A percentile compares a stretch with the other conserved stretches of the same genome.
These are phyloP conservation scores for Ophiocordyceps camponoti-floridani DNA, from an alignment of 2,329 filamentous ascomycete genomes.

Conservation along the genomic window DNA sequence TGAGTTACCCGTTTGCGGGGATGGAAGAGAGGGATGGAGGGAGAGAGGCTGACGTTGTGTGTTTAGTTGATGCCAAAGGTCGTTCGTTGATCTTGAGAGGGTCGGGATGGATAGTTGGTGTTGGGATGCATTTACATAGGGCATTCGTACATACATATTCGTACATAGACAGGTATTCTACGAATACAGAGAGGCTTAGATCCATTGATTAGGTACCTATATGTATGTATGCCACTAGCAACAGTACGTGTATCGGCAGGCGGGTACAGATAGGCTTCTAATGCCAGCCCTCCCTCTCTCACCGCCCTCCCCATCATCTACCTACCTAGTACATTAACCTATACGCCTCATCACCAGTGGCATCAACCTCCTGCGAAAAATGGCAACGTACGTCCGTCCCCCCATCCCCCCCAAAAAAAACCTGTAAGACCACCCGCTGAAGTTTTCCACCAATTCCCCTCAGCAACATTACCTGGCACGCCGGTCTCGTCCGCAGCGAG, in stretches of 20 bases:
- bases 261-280: too few relatives aligned
- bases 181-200: too few relatives aligned
- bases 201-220: too few relatives aligned
- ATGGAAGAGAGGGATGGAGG: too few relatives aligned
- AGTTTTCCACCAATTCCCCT: too few relatives aligned
- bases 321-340: too few relatives aligned
- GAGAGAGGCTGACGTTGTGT: not conserved
- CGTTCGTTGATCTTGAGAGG: not conserved
- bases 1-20: slow-evolving; percentile 19
- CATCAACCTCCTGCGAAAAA: not conserved
- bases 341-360: too few relatives aligned
- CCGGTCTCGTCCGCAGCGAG: slow-evolving; percentile 61
- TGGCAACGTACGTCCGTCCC: slow-evolving; percentile 6
- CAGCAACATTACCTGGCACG: slow-evolving; percentile 86
- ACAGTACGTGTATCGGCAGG: too few relatives aligned
- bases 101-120: too few relatives aligned
- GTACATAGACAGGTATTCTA: not conserved
- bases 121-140: not conserved
- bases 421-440: not conserved
- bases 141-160: not conserved
- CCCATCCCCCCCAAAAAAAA: not conserved
- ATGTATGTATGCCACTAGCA: too few relatives aligned
- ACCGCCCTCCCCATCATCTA: not conserved
- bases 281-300: not conserved
- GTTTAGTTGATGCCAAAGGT: slow-evolving; percentile 7